phyloP scores from a whole-genome alignment of 495 filamentous ascomycete genomes.

The Penicillium ochrochloron region DNA sequence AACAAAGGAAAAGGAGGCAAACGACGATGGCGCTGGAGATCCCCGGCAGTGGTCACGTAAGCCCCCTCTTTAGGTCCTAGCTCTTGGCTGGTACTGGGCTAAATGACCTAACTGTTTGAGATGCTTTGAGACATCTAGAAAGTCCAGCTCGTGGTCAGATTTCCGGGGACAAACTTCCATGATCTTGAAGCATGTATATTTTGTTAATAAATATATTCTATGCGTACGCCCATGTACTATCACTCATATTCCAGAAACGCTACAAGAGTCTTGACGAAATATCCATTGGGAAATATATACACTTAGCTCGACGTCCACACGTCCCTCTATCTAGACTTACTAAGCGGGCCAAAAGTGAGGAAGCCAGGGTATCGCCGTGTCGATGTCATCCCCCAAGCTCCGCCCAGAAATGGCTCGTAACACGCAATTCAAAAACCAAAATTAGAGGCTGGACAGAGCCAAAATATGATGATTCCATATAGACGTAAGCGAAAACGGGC shows the following conservation, averaged over 20 bases:
- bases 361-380: neutral
- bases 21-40: no score
- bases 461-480: neutral
- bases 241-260: neutral
- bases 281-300: constrained; percentile 8
- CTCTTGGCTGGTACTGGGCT: no score
- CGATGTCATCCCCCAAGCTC: neutral
- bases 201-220: neutral
- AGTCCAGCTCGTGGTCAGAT: no score
- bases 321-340: neutral
- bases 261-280: neutral
- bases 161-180: no score
- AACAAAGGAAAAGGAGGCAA: no score
- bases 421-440: neutral
- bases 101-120: no score
- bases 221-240: neutral
- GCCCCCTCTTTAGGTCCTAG: no score
- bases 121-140: no score
- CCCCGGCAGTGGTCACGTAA: no score
- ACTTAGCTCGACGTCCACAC: neutral
- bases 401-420: neutral
- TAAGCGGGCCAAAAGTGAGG: neutral
- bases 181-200: neutral
- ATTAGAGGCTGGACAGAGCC: neutral
- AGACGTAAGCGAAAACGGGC: neutral